Percentiles rank a stretch among this genome's conserved stretches.
These are phyloP conservation scores for Drechslerella dactyloides DNA, from an alignment of 2,329 filamentous ascomycete species.

Conservation along the genomic window DNA sequence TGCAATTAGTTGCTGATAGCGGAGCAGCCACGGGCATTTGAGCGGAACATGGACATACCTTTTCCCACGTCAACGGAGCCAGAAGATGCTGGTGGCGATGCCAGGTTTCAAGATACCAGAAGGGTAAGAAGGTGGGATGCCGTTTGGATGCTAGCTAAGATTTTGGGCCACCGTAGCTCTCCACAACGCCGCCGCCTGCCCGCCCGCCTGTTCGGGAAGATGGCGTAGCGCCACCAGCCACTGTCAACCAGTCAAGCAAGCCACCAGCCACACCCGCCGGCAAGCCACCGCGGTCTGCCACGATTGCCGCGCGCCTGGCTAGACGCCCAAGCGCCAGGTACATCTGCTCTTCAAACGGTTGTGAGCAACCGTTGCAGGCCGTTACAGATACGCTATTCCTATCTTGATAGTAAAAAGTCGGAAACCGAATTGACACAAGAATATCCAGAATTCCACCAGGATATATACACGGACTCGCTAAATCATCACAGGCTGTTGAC, in stretches of 20 bases:
- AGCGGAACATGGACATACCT: neutral
- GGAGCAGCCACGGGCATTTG: neutral
- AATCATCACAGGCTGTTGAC: slow-evolving; percentile 58
- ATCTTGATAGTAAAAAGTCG: too few relatives aligned
- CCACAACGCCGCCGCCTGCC: slow-evolving; percentile 26
- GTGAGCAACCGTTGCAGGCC: too few relatives aligned
- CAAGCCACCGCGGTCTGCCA: too few relatives aligned
- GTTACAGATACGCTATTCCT: too few relatives aligned
- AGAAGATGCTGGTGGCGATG: slow-evolving; percentile 26
- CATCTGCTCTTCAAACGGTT: neutral
- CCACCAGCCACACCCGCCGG: slow-evolving; percentile 12
- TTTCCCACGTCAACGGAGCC: slow-evolving; percentile 14
- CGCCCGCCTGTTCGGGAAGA: neutral
- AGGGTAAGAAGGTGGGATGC: slow-evolving; percentile 13
- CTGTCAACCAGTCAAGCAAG: slow-evolving; percentile 13
- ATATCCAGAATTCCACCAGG: neutral
- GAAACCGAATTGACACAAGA: neutral
- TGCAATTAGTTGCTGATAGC: slow-evolving; percentile 12
- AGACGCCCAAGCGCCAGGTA: neutral
- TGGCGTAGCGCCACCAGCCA: slow-evolving; percentile 13
- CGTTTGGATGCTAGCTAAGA: slow-evolving; percentile 45
- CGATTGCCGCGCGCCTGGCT: neutral
- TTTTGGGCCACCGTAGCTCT: slow-evolving; percentile 52
- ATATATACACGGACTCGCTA: neutral
- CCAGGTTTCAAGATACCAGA: slow-evolving; percentile 20